A percentile compares a stretch with the other conserved stretches of the same genome.
These are phyloP conservation scores for Dactylorhiza incarnata DNA, from an alignment of 106 monocot genomes.

Conservation along the genomic window DNA sequence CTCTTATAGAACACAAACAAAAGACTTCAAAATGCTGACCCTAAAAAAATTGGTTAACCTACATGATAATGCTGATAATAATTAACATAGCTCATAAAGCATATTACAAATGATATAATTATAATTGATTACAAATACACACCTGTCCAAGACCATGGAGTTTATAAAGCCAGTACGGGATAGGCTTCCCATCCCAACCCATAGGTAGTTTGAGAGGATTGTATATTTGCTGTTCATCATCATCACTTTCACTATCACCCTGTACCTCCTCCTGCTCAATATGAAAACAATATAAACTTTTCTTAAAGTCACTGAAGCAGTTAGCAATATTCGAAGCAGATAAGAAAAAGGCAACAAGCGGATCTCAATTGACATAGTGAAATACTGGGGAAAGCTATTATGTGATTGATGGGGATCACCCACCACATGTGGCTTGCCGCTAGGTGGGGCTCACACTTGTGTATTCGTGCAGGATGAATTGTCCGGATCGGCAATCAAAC, in stretches of 20 bases:
- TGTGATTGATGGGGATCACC: too few species aligned
- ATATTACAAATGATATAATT: not conserved
- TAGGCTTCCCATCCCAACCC: conserved; percentile 99
- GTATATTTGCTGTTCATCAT: conserved; percentile 93
- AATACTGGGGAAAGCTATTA: not conserved
- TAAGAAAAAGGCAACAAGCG: not conserved
- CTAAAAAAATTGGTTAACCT: too few species aligned
- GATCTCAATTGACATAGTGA: not conserved
- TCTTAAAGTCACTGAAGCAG: not conserved
- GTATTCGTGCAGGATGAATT: too few species aligned
- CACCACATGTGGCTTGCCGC: too few species aligned
- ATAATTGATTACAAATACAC: not conserved
- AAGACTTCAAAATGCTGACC: not conserved
- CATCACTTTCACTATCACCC: conserved; percentile 93
- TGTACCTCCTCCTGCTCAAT: conserved; percentile 69
- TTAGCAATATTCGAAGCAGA: not conserved
- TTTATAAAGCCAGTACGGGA: conserved; percentile 98
- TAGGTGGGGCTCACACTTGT: too few species aligned
- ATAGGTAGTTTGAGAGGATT: conserved; percentile 98
- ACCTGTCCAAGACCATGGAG: conserved; percentile 99
- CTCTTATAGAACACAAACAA: not conserved
- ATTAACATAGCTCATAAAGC: too few species aligned
- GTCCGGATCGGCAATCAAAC: too few species aligned
- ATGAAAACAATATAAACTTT: conserved; percentile 1
- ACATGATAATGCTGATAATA: too few species aligned